phyloP scores from a whole-genome alignment of 495 filamentous ascomycete species.

The Letharia lupina region DNA sequence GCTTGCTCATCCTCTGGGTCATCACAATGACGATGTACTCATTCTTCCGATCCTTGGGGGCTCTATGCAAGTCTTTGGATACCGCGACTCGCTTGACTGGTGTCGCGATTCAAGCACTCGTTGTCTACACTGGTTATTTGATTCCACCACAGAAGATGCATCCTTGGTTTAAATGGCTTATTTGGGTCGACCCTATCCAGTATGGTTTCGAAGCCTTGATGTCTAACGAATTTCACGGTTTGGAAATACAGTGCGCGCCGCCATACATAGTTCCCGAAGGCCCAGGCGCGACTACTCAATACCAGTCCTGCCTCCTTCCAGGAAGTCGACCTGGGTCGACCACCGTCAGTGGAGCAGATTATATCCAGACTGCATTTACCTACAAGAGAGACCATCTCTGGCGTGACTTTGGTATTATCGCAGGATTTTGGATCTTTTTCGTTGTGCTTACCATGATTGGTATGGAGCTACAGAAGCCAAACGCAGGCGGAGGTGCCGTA shows the following conservation, averaged over 20 bases:
- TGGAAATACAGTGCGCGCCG: slow-evolving; percentile 42
- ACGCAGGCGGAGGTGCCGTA: slow-evolving; percentile 60
- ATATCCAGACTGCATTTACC: slow-evolving; percentile 45
- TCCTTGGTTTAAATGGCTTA: slow-evolving; percentile 74
- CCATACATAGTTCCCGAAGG: slow-evolving; percentile 54
- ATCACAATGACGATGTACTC: slow-evolving; percentile 71
- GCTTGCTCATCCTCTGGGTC: slow-evolving; percentile 48
- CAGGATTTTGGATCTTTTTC: slow-evolving; percentile 49
- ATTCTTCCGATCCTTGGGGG: slow-evolving; percentile 67
- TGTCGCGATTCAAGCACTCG: slow-evolving; percentile 51
- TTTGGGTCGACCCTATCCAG: slow-evolving; percentile 64
- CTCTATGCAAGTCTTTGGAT: slow-evolving; percentile 55
- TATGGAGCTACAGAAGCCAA: slow-evolving; percentile 61
- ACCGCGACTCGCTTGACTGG: slow-evolving; percentile 57
- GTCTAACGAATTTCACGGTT: slow-evolving; percentile 49
- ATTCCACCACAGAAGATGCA: slow-evolving; percentile 68
- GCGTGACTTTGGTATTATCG: slow-evolving; percentile 55
- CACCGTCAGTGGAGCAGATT: slow-evolving; percentile 45
- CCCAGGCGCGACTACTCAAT: slow-evolving; percentile 44
- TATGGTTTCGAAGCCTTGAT: slow-evolving; percentile 66
- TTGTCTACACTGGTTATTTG: slow-evolving; percentile 78
- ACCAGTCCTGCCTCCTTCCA: slow-evolving; percentile 54
- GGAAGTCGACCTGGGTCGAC: slow-evolving; percentile 44
- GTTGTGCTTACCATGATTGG: slow-evolving; percentile 50
- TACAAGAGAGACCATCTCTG: slow-evolving; percentile 52